These are phyloP conservation scores for Amylocarpus encephaloides DNA, from an alignment of 2,329 filamentous ascomycete genomes.

Conservation along the genomic window DNA sequence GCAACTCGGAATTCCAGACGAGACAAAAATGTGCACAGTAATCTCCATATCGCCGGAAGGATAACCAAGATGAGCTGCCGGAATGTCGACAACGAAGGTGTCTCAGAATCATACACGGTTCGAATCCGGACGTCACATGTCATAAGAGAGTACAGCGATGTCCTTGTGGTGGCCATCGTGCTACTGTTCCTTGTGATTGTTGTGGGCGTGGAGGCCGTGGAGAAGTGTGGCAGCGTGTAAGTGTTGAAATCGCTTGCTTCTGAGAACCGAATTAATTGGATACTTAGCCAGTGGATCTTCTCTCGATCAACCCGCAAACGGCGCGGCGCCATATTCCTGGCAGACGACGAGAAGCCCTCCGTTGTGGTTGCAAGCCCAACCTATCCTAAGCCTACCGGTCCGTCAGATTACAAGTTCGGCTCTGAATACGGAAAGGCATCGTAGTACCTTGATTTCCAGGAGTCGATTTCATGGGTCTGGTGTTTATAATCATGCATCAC, in stretches of 20 bases:
- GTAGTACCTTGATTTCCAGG: no score
- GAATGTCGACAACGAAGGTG: neutral
- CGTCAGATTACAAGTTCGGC: no score
- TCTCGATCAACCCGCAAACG: neutral
- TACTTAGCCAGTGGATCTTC: neutral
- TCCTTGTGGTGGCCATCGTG: slow-evolving; percentile 28
- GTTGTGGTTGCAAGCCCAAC: neutral
- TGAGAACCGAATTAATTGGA: neutral
- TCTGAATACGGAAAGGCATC: no score
- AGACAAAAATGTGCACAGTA: neutral
- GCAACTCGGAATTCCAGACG: slow-evolving; percentile 3
- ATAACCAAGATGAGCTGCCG: neutral
- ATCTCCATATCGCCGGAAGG: neutral
- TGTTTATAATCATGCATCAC: no score
- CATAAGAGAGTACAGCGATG: slow-evolving; percentile 22
- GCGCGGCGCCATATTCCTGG: neutral
- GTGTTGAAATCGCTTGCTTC: neutral
- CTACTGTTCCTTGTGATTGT: slow-evolving; percentile 24
- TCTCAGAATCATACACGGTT: neutral
- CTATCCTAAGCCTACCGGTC: no score
- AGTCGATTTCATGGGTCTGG: no score
- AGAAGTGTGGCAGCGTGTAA: slow-evolving; percentile 20
- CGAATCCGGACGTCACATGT: slow-evolving; percentile 4
- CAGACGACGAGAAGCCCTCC: neutral
- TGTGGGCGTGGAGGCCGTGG: slow-evolving; percentile 20